phyloP scores from a whole-genome alignment of 768 basidiomycete species.

The Mycena filopes region DNA sequence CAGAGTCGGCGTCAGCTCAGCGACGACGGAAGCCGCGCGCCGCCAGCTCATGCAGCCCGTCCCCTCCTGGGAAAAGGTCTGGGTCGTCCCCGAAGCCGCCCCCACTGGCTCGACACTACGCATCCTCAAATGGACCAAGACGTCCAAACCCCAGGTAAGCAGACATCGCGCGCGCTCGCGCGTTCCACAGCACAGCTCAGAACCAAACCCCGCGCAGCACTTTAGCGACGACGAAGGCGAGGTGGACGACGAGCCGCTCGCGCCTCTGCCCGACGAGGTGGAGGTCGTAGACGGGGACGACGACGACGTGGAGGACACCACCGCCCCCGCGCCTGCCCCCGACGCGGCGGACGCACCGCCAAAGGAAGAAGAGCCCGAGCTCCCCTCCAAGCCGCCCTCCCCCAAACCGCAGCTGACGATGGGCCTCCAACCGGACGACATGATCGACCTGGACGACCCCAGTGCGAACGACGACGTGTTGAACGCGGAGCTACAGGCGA shows the following conservation, averaged over 20 bases:
- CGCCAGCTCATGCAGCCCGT: slow-evolving; percentile 91
- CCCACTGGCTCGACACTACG: slow-evolving; percentile 68
- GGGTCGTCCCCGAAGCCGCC: slow-evolving; percentile 69
- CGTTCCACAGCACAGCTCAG: no score
- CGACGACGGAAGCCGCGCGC: slow-evolving; percentile 83
- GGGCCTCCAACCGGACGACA: slow-evolving; percentile 58
- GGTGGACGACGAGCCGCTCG: slow-evolving; percentile 82
- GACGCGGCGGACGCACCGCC: slow-evolving; percentile 42
- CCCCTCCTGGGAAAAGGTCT: slow-evolving; percentile 85
- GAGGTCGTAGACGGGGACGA: slow-evolving; percentile 78
- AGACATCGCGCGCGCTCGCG: neutral
- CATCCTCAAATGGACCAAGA: slow-evolving; percentile 83
- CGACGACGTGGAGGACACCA: slow-evolving; percentile 71
- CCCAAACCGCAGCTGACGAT: slow-evolving; percentile 75
- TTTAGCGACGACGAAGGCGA: slow-evolving; percentile 90
- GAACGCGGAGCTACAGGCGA: slow-evolving; percentile 65
- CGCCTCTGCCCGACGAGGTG: slow-evolving; percentile 80
- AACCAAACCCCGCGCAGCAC: slow-evolving; percentile 60
- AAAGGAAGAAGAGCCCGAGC: slow-evolving; percentile 59
- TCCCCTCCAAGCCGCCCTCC: slow-evolving; percentile 70
- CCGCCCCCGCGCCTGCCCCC: slow-evolving; percentile 49
- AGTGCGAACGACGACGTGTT: slow-evolving; percentile 55
- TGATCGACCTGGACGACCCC: slow-evolving; percentile 49
- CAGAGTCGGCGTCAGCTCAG: slow-evolving; percentile 80
- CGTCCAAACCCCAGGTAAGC: slow-evolving; percentile 79